These are phyloP conservation scores for Hydrangea macrophylla DNA, from an alignment of 148 eudicot genomes.

Conservation along the genomic window DNA sequence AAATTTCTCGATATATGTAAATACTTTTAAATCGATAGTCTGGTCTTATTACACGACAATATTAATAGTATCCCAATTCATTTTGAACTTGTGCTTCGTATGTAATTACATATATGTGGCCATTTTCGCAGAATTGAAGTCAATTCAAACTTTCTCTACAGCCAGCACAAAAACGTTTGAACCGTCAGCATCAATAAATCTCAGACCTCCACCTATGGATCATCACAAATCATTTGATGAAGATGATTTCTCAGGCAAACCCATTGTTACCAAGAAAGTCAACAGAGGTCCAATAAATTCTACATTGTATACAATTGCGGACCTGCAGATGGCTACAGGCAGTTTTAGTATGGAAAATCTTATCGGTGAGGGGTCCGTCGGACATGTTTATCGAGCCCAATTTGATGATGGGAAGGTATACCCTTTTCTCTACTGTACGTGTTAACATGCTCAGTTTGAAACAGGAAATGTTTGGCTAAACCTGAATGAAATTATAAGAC, in stretches of 20 bases:
- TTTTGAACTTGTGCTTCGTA: not conserved
- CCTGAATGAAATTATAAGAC: no score
- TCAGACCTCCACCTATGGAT: constrained; percentile 74
- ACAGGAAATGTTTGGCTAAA: no score
- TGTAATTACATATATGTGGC: not conserved
- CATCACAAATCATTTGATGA: constrained; percentile 77
- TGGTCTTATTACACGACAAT: not conserved
- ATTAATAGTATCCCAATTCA: not conserved
- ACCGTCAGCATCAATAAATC: constrained; percentile 42
- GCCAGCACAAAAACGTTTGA: constrained; percentile 48
- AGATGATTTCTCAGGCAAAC: constrained; percentile 52
- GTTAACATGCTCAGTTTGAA: not conserved
- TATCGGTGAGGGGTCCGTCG: constrained; percentile 86
- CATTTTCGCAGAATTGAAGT: constrained; percentile 46
- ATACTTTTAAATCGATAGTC: no score
- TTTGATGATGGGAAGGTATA: constrained; percentile 83
- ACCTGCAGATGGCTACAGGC: constrained; percentile 87
- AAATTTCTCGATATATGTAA: no score
- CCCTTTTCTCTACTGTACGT: not conserved
- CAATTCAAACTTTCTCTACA: constrained; percentile 48
- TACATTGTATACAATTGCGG: constrained; percentile 80
- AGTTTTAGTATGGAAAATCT: constrained; percentile 81
- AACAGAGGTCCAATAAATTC: constrained; percentile 52
- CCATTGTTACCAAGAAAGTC: constrained; percentile 61
- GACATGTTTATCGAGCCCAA: constrained; percentile 81